A percentile compares a stretch with the other conserved stretches of the same genome.
Conservation (phyloP, 148 eudicot genomes). For the Vaccinium myrtillus region DNA sequence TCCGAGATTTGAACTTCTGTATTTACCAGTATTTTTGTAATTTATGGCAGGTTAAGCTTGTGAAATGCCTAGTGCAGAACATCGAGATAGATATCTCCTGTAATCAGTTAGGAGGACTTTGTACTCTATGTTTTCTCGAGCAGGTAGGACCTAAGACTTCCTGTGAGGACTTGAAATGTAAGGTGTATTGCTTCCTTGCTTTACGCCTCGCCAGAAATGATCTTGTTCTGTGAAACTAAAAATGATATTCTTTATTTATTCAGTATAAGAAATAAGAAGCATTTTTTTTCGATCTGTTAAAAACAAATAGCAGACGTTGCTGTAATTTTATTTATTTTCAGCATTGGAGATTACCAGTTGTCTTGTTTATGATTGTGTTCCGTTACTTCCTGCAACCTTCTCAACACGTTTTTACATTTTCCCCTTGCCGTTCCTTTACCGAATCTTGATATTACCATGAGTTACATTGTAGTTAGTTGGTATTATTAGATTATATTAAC, state of each 20-base stretch:
- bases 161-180: neutral
- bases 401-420: neutral
- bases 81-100: constrained; percentile 54
- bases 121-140: constrained; percentile 58
- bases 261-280: neutral
- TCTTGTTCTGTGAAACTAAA: neutral
- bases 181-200: neutral
- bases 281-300: neutral
- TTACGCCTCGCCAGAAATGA: neutral
- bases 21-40: constrained; percentile 9
- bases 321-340: neutral
- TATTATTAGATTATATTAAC: neutral
- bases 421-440: neutral
- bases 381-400: neutral
- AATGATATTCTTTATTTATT: neutral
- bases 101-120: constrained; percentile 64
- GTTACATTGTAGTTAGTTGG: neutral
- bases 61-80: constrained; percentile 54
- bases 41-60: constrained; percentile 61
- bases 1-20: neutral
- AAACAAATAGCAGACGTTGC: neutral
- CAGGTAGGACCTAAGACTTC: constrained; percentile 25
- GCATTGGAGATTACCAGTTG: neutral
- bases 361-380: neutral
- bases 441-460: neutral